Evolutionary conservation across 140 eudicot species (phyloP).

Genomic region (Stevia rebaudiana): DNA sequence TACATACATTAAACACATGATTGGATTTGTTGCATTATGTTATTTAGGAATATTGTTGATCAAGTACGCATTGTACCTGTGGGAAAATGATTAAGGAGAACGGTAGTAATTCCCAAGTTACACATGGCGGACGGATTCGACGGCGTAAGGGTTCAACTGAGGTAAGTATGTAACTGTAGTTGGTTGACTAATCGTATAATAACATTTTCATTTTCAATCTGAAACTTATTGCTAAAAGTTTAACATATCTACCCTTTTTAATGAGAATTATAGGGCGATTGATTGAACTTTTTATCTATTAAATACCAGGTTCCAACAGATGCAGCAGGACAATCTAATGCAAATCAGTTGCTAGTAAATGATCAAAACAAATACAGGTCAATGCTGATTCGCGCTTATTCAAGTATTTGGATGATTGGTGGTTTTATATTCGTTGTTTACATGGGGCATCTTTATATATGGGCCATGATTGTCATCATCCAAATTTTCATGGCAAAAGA

Average conservation of each 20-base stretch:
- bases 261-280: not conserved
- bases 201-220: not conserved
- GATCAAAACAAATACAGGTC: conserved; percentile 82
- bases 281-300: conserved; percentile 2
- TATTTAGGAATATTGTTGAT: conserved; percentile 19
- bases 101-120: conserved; percentile 38
- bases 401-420: conserved; percentile 95
- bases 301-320: conserved; percentile 55
- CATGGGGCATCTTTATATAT: conserved; percentile 98
- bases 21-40: not conserved
- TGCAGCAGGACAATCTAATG: conserved; percentile 48
- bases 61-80: not conserved
- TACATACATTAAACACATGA: conserved; percentile 8
- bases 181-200: not conserved
- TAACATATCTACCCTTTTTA: too few species aligned
- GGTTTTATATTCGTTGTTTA: conserved; percentile 73
- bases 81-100: conserved; percentile 59
- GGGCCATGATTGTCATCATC: conserved; percentile 88
- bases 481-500: conserved; percentile 95
- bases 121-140: conserved; percentile 47
- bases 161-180: conserved; percentile 34
- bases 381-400: conserved; percentile 72
- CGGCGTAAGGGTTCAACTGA: conserved; percentile 73
- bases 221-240: too few species aligned
- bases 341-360: conserved; percentile 51